phyloP scores from a whole-genome alignment of 2,329 filamentous ascomycete genomes.

The Aspergillus sp. region DNA sequence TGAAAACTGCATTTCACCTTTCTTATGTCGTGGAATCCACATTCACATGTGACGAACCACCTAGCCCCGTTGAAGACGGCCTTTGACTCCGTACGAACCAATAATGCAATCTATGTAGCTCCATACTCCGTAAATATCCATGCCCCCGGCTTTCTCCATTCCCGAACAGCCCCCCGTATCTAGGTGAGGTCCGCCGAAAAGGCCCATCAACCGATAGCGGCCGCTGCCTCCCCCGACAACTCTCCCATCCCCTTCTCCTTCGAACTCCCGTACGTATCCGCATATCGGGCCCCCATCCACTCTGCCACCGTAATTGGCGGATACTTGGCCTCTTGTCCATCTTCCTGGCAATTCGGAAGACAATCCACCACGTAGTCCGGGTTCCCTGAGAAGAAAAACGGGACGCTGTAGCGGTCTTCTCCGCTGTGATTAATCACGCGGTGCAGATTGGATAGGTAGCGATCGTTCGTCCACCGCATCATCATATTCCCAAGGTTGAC shows the following conservation, averaged over 20 bases:
- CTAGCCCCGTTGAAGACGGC: not conserved
- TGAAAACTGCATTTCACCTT: too few species aligned
- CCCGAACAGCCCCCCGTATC: not conserved
- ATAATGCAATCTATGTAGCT: not conserved
- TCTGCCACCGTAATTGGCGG: constrained; percentile 24
- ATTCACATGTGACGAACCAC: not conserved
- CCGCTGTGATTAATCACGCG: constrained; percentile 29
- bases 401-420: constrained; percentile 25
- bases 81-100: not conserved
- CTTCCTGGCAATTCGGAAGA: constrained; percentile 20
- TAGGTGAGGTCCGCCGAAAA: not conserved
- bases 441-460: constrained; percentile 28
- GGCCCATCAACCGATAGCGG: not conserved
- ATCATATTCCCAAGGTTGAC: constrained; percentile 34
- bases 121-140: not conserved
- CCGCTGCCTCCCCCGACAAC: constrained; percentile 8
- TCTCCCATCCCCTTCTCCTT: constrained; percentile 16
- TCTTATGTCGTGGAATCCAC: not conserved
- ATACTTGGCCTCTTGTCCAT: constrained; percentile 15
- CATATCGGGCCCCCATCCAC: constrained; percentile 25
- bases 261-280: constrained; percentile 23
- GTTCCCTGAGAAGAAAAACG: constrained; percentile 30
- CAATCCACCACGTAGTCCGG: constrained; percentile 25
- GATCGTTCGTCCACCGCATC: constrained; percentile 30
- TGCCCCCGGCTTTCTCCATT: not conserved